Evolutionary conservation across 768 basidiomycete genomes (phyloP).

Genomic region (Tulasnella sp.): DNA sequence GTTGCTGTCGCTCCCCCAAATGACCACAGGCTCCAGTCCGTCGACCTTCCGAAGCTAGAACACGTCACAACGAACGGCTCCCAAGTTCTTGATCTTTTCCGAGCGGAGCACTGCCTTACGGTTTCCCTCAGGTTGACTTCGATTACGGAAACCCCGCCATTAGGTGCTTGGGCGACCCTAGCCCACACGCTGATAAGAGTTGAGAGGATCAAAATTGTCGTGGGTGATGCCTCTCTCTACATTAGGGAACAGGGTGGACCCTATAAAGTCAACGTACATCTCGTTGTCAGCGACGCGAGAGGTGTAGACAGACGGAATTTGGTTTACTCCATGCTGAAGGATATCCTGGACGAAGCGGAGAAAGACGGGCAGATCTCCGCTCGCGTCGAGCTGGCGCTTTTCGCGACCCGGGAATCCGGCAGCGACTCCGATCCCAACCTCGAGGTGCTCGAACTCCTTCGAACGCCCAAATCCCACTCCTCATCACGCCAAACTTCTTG

Average conservation of each 20-base stretch:
- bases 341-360: not conserved
- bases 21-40: not conserved
- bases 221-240: not conserved
- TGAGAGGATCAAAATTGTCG: not conserved
- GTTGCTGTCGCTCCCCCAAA: rapidly evolving
- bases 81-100: not conserved
- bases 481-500: not conserved
- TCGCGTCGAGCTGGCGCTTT: not conserved
- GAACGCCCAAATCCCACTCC: not conserved
- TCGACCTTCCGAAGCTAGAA: not conserved
- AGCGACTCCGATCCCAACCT: not conserved
- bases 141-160: not conserved
- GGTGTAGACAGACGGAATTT: too few species aligned
- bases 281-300: not conserved
- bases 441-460: not conserved
- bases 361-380: not conserved
- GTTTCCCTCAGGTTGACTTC: not conserved
- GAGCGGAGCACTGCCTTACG: not conserved
- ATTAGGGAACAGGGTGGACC: not conserved
- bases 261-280: not conserved
- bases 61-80: not conserved
- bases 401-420: not conserved
- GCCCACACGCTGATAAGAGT: not conserved
- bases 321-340: not conserved
- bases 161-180: not conserved